Base-by-base conservation (phyloP, 495 filamentous ascomycete species). In the Entonaema liquescens region DNA sequence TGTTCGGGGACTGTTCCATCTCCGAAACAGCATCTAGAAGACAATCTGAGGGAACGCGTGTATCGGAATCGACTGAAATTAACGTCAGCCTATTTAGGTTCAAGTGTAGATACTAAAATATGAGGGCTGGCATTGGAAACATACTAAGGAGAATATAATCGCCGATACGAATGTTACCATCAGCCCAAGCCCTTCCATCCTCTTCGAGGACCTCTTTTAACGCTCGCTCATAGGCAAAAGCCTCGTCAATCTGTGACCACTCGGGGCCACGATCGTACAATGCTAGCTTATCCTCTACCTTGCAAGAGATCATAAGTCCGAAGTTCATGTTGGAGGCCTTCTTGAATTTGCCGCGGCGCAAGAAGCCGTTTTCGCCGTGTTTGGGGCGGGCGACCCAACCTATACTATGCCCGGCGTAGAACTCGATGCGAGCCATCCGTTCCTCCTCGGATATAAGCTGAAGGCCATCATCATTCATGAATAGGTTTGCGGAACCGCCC, bases 261-360 rank as follows among this genome's bases (percentile, higher is more conserved):
- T 84, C 84, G 38, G 83, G 81, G 15, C 81, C 81, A 19, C 90
- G 85, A 26, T 89, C 79, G 72, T 89, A 81, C 25, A 76, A 53
- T 6, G 78, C 78, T 26, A 93, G 83, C 72, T 88, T 89, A 19
- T 92, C 90, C 77, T 94, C 91, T 0, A 93, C 89, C 64, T 88
- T 88, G 78, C 87, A 89, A 17, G 90, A 91, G 65, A 94, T 84
- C 83, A 91, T 90, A 35, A 94, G 81, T 9, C 84, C 91, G 68
- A 86, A 94, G 80, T 94, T 94, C 91, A 94, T 94, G 83, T 94
- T 94, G 29, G 89, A 92, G 11, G 91, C 91, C 86, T 93, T 89
- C 83, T 89, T 90, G 79, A 90, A 89, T 74, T 88, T 90, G 60
- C 89, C 89, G 65, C 83, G 85, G 38, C 89, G 83, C 49, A 80